Conservation (phyloP, 2,329 filamentous ascomycete genomes). For the Byssochlamys sp. region DNA sequence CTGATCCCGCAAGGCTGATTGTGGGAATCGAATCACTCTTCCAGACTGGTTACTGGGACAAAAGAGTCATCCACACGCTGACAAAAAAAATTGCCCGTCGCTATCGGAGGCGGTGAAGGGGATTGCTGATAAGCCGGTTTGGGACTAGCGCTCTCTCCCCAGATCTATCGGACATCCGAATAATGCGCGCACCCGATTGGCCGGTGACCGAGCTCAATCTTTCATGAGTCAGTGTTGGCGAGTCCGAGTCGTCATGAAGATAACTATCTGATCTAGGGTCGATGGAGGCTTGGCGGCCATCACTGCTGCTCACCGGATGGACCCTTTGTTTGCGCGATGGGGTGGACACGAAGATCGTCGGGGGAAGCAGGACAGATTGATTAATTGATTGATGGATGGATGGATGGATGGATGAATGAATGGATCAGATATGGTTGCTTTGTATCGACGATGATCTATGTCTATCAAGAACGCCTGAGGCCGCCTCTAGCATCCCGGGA, state of each 20-base stretch:
- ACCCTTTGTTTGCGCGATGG: background rate
- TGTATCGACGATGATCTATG: too few species aligned
- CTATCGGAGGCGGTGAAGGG: conserved; percentile 27
- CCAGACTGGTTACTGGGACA: conserved; percentile 1
- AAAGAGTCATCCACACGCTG: conserved; percentile 6
- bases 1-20: background rate
- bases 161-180: background rate
- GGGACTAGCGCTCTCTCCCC: background rate
- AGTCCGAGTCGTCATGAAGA: background rate
- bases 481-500: background rate
- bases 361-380: background rate
- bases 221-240: too few species aligned
- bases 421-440: too few species aligned
- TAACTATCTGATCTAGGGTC: background rate
- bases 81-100: conserved; percentile 11
- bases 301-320: background rate
- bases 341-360: background rate
- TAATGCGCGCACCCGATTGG: background rate
- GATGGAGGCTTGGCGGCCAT: background rate
- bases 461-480: too few species aligned
- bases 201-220: background rate
- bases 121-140: background rate
- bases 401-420: too few species aligned
- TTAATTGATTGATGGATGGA: too few species aligned
- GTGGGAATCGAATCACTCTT: background rate